A percentile compares a stretch with the other conserved stretches of the same genome.
Evolutionary conservation across 495 filamentous ascomycete genomes (phyloP).

Genomic region (Friedmanniomyces simplex): DNA sequence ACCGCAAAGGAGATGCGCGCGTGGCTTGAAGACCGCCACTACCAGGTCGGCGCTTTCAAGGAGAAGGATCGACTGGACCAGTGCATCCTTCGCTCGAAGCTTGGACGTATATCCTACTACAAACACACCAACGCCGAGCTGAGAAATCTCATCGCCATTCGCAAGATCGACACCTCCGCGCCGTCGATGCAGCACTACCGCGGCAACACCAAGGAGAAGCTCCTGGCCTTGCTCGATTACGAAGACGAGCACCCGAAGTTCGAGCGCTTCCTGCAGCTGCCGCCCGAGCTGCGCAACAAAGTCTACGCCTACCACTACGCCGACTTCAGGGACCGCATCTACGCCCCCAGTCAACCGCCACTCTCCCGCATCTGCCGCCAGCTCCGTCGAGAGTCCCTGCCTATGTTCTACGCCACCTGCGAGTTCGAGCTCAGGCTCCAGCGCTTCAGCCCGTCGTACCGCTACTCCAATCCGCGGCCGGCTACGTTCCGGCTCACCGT

Average conservation of each 20-base stretch:
- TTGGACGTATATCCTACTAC: background rate
- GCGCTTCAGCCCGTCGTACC: background rate
- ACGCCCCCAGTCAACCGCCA: slow-evolving; percentile 1
- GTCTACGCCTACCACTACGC: background rate
- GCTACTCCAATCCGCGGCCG: background rate
- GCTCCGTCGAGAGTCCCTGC: slow-evolving; percentile 4
- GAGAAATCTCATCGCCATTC: background rate
- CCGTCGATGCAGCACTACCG: background rate
- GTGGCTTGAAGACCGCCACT: background rate
- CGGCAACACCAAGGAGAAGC: background rate
- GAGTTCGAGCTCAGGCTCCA: background rate
- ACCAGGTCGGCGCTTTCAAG: background rate
- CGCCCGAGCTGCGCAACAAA: slow-evolving; percentile 2
- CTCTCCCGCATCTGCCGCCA: background rate
- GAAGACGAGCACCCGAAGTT: slow-evolving; percentile 1
- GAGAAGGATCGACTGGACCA: background rate
- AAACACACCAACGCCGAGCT: background rate
- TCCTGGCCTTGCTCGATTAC: background rate
- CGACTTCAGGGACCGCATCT: background rate
- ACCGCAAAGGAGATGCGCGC: background rate
- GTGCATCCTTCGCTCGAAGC: background rate
- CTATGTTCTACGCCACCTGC: slow-evolving; percentile 6
- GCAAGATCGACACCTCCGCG: background rate
- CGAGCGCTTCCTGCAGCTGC: slow-evolving; percentile 1
- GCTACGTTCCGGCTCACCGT: background rate